These are phyloP conservation scores for Warburgia ugandensis DNA, from an alignment of 164 flowering plant genomes.

Conservation along the genomic window DNA sequence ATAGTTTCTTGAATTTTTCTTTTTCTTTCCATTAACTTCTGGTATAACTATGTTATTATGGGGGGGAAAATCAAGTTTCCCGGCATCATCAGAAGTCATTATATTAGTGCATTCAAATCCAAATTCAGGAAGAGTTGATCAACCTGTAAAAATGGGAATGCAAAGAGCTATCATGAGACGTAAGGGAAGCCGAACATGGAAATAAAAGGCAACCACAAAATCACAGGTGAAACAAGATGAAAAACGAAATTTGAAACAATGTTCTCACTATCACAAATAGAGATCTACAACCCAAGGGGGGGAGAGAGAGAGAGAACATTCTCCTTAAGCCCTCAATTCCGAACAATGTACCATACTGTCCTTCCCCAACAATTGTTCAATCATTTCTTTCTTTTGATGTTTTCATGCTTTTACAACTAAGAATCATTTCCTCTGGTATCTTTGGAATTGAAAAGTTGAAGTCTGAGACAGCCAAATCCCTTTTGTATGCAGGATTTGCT, in stretches of 20 bases:
- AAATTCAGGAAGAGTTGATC: not conserved
- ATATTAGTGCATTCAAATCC: no score
- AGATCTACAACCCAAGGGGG: not conserved
- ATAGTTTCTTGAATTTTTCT: no score
- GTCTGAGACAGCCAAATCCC: slow-evolving; percentile 21
- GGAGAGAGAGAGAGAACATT: not conserved
- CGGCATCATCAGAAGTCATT: no score
- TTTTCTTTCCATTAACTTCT: no score
- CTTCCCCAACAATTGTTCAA: not conserved
- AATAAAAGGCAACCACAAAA: not conserved
- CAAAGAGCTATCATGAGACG: not conserved
- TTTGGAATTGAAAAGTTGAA: slow-evolving; percentile 59
- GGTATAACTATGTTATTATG: no score
- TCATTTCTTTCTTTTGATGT: slow-evolving; percentile 5
- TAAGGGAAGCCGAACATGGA: not conserved
- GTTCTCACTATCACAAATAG: not conserved
- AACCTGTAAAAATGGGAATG: no score
- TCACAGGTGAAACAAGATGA: not conserved
- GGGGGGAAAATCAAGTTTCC: no score
- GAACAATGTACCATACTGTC: not conserved
- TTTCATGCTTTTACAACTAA: slow-evolving; percentile 26
- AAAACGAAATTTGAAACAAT: not conserved
- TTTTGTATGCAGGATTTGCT: slow-evolving; percentile 39
- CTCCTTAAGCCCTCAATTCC: not conserved
- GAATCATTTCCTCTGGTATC: slow-evolving; percentile 58